Evolutionary conservation across 2,329 filamentous ascomycete genomes (phyloP).

Genomic region (Calycina herbarum): DNA sequence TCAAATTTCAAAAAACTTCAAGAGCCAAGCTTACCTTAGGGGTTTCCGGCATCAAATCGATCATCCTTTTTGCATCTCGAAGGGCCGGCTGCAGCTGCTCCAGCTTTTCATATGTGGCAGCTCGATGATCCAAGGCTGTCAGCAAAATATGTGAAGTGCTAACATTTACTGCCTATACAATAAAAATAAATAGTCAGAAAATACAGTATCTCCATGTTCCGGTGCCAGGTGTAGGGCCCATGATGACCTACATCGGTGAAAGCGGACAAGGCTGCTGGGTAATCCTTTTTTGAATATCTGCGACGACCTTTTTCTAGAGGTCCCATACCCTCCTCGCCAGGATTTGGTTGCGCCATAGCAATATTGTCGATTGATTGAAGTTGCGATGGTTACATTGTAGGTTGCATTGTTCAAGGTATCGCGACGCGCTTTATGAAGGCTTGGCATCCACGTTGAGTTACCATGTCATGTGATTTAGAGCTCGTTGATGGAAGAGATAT

Average conservation of each 20-base stretch:
- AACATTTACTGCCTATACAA: slow-evolving; percentile 28
- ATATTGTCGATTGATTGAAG: not conserved
- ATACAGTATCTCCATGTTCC: not conserved
- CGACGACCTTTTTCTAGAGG: slow-evolving; percentile 33
- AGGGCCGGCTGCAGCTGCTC: slow-evolving; percentile 32
- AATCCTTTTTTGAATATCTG: slow-evolving; percentile 35
- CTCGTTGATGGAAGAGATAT: too few species aligned
- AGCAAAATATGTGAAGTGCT: slow-evolving; percentile 32
- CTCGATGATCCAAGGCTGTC: slow-evolving; percentile 38
- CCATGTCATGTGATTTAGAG: too few species aligned
- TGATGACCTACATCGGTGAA: slow-evolving; percentile 22
- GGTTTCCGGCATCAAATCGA: slow-evolving; percentile 34
- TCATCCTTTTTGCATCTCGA: slow-evolving; percentile 37
- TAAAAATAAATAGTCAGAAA: slow-evolving; percentile 10
- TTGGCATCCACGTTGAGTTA: too few species aligned
- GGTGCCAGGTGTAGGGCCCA: not conserved
- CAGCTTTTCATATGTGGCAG: slow-evolving; percentile 39
- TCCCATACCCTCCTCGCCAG: slow-evolving; percentile 30
- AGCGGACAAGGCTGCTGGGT: slow-evolving; percentile 20
- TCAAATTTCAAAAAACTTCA: not conserved
- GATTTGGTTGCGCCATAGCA: slow-evolving; percentile 15
- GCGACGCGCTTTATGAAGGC: not conserved
- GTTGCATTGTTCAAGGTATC: not conserved
- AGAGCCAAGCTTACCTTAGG: slow-evolving; percentile 31
- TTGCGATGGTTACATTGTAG: not conserved